Evolutionary conservation across 1,139 yeast species (phyloP), one percentile per base, ranked within the genome.

Genomic region (Suhomyces choctaworum): DNA sequence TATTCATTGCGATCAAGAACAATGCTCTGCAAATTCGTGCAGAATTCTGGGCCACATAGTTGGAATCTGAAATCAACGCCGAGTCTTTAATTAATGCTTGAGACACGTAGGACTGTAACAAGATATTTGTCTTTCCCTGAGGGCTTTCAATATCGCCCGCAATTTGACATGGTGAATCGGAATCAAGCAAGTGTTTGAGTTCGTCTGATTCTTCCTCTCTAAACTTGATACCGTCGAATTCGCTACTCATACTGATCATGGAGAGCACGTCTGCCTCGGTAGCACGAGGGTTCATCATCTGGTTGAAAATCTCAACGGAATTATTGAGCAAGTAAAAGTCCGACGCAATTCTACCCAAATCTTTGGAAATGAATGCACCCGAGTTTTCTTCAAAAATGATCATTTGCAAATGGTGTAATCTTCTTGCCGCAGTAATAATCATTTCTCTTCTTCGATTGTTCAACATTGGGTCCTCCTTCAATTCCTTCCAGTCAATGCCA

Each of bases 11-110:
- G 44, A 94, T 79, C 41, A 90, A 64, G 50, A 94, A 89, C 32
- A 94, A 66, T 0, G 98, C 97, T 16, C 98, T 75, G 49, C 95
- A 78, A 22, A 94, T 92, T 66, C 99, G 80, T 1, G 92, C 89
- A 2, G 97, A 76, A 50, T 94, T 94, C 53, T 94, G 98, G 1
- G 97, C 97, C 40, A 94, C 95, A 56, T 92, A 94, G 43, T 87
- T 85, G 26, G 89, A 73, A 59, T 94, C 98, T 0, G 97, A 87
- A 2, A 79, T 69, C 42, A 94, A 66, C 0, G 97, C 85, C 1
- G 97, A 80, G 42, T 89, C 96, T 46, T 73, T 76, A 24, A 90
- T 76, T 8, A 59, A 51, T 0, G 89, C 80, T 41, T 81, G 81
- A 0, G 97, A 88, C 20, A 94, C 85, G 55, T 73, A 94, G 0